Conservation (phyloP, 2,329 filamentous ascomycete species). For the Colletotrichum navitas region DNA sequence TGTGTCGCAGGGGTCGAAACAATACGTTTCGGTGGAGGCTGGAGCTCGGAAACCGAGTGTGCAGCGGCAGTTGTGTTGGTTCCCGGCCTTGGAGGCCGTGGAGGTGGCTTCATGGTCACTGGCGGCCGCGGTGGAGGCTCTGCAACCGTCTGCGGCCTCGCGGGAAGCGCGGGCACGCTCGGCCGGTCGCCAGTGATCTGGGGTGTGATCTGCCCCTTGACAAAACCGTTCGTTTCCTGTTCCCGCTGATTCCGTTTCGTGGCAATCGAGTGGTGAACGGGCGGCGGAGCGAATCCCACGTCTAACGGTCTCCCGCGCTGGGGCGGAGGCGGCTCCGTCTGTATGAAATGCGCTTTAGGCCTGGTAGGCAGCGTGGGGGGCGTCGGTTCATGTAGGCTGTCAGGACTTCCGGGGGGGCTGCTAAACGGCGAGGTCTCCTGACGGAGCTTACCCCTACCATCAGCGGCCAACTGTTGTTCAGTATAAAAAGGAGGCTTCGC, state of each 20-base stretch:
- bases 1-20: slow-evolving; percentile 42
- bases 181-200: slow-evolving; percentile 58
- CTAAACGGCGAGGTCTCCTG: slow-evolving; percentile 81
- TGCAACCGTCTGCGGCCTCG: slow-evolving; percentile 57
- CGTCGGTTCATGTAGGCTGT: slow-evolving; percentile 66
- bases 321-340: slow-evolving; percentile 45
- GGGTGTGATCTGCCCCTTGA: slow-evolving; percentile 54
- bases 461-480: slow-evolving; percentile 46
- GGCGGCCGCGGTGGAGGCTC: slow-evolving; percentile 49
- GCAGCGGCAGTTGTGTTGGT: slow-evolving; percentile 46
- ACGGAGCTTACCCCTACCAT: slow-evolving; percentile 53
- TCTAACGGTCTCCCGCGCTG: slow-evolving; percentile 51
- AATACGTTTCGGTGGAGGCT: slow-evolving; percentile 47
- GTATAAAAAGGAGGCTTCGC: slow-evolving; percentile 46
- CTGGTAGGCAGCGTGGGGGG: slow-evolving; percentile 64
- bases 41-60: slow-evolving; percentile 44
- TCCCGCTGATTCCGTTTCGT: slow-evolving; percentile 61
- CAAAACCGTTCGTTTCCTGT: slow-evolving; percentile 56
- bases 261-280: slow-evolving; percentile 63
- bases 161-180: slow-evolving; percentile 59
- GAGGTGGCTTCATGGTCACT: slow-evolving; percentile 55
- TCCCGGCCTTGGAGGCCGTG: slow-evolving; percentile 57
- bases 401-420: slow-evolving; percentile 83
- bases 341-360: slow-evolving; percentile 48
- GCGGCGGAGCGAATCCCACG: slow-evolving; percentile 63